phyloP scores from a whole-genome alignment of 768 basidiomycete species.

The Pleurotus giganteus region DNA sequence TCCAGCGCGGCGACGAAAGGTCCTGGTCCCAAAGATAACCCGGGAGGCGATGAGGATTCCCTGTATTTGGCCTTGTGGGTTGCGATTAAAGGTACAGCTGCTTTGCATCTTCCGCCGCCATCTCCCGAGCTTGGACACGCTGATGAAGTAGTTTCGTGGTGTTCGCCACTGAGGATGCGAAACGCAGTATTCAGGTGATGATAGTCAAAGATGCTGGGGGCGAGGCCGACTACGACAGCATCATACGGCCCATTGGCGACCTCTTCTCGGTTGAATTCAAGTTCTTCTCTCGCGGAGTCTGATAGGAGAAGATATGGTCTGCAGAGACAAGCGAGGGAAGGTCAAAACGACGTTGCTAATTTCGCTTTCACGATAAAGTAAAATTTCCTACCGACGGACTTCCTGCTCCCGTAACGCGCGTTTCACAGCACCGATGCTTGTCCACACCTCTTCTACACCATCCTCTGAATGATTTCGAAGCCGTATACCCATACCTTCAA shows the following conservation, averaged over 20 bases:
- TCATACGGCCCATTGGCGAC: conserved; percentile 35
- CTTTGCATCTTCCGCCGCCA: not conserved
- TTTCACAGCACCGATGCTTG: conserved; percentile 61
- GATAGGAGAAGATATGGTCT: conserved; percentile 62
- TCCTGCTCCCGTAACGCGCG: conserved; percentile 37
- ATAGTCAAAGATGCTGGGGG: conserved; percentile 52
- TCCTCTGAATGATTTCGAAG: conserved; percentile 19
- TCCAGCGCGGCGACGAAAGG: conserved; percentile 69
- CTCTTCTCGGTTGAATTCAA: conserved; percentile 13
- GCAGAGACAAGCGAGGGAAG: not conserved
- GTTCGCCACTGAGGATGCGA: conserved; percentile 53
- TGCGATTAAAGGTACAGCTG: conserved; percentile 44
- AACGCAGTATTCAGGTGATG: conserved; percentile 61
- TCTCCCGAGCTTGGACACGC: conserved; percentile 6
- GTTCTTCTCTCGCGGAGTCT: conserved; percentile 43
- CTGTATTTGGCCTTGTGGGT: conserved; percentile 60
- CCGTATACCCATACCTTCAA: conserved; percentile 50
- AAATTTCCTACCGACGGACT: conserved; percentile 36
- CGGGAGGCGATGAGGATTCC: conserved; percentile 38
- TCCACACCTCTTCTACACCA: conserved; percentile 49
- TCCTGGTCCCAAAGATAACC: conserved; percentile 65
- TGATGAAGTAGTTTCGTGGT: not conserved
- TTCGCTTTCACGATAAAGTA: not conserved
- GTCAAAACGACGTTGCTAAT: conserved; percentile 8
- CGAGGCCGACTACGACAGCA: conserved; percentile 63